phyloP scores from a whole-genome alignment of 345 rosid species.

The Moringa oleifera region DNA sequence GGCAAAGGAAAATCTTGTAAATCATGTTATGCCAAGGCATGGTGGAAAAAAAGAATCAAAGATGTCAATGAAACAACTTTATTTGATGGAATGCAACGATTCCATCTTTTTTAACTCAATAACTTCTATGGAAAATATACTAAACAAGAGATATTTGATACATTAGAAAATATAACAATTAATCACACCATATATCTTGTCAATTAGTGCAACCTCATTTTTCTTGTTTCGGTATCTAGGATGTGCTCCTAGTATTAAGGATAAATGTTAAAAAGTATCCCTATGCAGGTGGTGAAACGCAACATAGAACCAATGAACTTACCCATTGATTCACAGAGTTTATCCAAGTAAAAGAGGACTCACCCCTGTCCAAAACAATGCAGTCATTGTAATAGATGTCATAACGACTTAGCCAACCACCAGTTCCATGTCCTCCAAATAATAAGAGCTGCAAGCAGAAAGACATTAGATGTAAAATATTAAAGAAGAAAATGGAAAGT shows the following conservation, averaged over 20 bases:
- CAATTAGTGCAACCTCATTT: no score
- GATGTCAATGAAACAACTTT: background rate
- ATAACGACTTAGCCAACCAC: constrained; percentile 98
- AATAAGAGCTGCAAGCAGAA: constrained; percentile 63
- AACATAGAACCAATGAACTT: no score
- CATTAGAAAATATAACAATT: no score
- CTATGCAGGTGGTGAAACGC: no score
- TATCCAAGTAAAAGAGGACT: no score
- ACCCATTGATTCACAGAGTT: no score
- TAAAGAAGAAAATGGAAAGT: background rate
- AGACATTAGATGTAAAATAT: constrained; percentile 1
- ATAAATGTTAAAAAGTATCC: no score
- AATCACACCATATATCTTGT: no score
- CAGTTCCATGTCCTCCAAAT: constrained; percentile 98
- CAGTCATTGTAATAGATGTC: constrained; percentile 89
- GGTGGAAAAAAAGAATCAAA: background rate
- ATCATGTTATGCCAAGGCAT: constrained; percentile 1
- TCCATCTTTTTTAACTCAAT: background rate
- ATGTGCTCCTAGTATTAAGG: no score
- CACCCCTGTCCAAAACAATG: constrained; percentile 54
- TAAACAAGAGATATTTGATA: background rate
- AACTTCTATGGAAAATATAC: background rate
- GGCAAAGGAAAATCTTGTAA: constrained; percentile 9
- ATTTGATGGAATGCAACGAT: background rate
- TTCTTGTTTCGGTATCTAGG: no score